phyloP scores from a whole-genome alignment of 352 stramenopile genomes.

The Thalassiosira oceanica region DNA sequence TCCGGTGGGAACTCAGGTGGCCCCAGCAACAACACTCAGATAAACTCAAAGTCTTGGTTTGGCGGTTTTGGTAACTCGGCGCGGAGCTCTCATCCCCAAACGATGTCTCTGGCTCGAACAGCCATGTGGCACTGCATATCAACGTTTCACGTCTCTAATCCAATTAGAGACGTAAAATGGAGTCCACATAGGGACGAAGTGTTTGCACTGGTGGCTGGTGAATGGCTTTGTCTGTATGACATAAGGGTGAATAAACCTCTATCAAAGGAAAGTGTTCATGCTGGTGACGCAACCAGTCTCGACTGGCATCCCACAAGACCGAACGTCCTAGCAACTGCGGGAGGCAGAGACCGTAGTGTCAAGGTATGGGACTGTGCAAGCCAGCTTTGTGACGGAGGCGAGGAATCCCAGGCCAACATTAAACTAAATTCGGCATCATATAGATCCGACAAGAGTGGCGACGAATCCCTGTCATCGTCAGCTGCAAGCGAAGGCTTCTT shows the following conservation, averaged over 20 bases:
- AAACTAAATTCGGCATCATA: constrained; percentile 57
- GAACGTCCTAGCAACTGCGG: constrained; percentile 71
- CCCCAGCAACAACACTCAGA: constrained; percentile 1
- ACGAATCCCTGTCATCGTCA: constrained; percentile 37
- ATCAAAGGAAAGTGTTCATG: constrained; percentile 69
- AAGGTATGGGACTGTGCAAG: no score
- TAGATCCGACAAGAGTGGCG: constrained; percentile 48
- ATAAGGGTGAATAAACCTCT: constrained; percentile 61
- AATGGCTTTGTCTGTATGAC: constrained; percentile 75
- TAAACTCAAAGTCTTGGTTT: constrained; percentile 45
- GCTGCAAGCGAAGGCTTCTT: constrained; percentile 38
- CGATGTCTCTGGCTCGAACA: constrained; percentile 21
- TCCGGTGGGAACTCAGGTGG: constrained; percentile 3
- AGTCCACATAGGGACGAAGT: constrained; percentile 25
- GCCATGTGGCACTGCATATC: constrained; percentile 46
- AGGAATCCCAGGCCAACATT: constrained; percentile 25
- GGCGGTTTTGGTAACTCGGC: constrained; percentile 27
- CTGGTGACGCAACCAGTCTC: constrained; percentile 65
- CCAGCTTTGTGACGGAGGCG: no score
- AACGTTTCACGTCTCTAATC: constrained; percentile 1
- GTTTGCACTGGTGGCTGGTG: constrained; percentile 75
- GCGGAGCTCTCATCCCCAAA: constrained; percentile 11
- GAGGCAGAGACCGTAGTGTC: background rate
- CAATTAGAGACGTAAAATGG: background rate
- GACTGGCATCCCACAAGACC: constrained; percentile 68